Conservation (phyloP, 2,329 filamentous ascomycete genomes). For the Chaetothyriales sp. region DNA sequence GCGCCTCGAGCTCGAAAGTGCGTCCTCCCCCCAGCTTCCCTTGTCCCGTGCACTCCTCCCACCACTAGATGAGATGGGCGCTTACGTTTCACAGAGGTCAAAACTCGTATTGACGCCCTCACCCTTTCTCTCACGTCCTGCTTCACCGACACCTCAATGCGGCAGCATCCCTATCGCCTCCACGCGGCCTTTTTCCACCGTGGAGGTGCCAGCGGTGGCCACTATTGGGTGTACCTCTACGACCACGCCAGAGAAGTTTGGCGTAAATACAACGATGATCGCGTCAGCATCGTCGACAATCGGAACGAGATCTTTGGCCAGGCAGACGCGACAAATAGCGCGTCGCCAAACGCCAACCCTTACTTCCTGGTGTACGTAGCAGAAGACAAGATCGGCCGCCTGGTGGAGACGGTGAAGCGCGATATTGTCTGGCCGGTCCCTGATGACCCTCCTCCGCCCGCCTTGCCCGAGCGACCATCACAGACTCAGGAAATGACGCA, state of each 20-base stretch:
- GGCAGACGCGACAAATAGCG: constrained; percentile 20
- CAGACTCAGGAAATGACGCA: not conserved
- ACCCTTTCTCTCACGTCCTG: not conserved
- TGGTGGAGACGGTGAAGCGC: constrained; percentile 45
- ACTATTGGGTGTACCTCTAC: constrained; percentile 95
- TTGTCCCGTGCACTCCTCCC: not conserved
- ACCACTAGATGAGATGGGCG: not conserved
- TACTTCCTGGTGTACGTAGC: constrained; percentile 59
- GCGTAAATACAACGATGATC: constrained; percentile 88
- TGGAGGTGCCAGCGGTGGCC: constrained; percentile 53
- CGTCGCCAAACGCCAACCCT: constrained; percentile 42
- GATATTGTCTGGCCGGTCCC: constrained; percentile 20
- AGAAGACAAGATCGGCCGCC: constrained; percentile 46
- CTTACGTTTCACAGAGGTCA: constrained; percentile 5
- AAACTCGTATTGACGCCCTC: constrained; percentile 5
- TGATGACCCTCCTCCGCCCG: constrained; percentile 6
- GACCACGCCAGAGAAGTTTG: constrained; percentile 72
- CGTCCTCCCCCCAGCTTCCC: too few species aligned
- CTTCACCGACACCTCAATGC: constrained; percentile 26
- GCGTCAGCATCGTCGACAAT: constrained; percentile 55
- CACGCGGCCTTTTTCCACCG: constrained; percentile 91
- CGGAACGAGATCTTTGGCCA: constrained; percentile 43
- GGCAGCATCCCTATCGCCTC: constrained; percentile 60
- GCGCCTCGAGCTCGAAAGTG: not conserved
- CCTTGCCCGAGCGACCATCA: not conserved